Percentiles rank a stretch among this genome's conserved stretches.
phyloP scores from a whole-genome alignment of 306 rosid genomes.

The Rosa persica region DNA sequence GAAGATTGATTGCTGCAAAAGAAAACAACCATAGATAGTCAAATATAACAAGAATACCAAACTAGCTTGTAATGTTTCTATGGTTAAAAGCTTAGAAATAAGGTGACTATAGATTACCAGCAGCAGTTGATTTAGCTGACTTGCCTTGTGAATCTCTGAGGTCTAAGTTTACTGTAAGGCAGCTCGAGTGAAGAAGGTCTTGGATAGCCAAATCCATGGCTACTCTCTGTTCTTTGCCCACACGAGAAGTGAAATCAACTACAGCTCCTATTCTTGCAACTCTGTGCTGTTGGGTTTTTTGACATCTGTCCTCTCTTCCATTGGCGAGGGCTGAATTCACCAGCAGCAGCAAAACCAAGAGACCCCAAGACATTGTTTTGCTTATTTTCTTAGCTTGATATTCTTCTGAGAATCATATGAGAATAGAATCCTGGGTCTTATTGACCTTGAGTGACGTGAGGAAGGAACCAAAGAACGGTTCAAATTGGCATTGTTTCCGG shows the following conservation, averaged over 20 bases:
- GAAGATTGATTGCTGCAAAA: conserved; percentile 39
- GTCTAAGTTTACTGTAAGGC: conserved; percentile 21
- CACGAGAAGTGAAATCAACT: conserved; percentile 27
- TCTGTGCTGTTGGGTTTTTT: background rate
- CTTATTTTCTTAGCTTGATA: background rate
- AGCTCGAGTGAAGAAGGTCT: conserved; percentile 18
- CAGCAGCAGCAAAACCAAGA: conserved; percentile 10
- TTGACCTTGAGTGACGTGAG: conserved; percentile 4
- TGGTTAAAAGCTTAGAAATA: background rate
- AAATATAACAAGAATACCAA: background rate
- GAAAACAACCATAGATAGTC: background rate
- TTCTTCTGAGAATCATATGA: background rate
- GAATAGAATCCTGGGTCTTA: background rate
- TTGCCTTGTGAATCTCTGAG: conserved; percentile 23
- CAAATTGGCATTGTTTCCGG: background rate
- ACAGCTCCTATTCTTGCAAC: conserved; percentile 37
- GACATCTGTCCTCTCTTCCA: conserved; percentile 15
- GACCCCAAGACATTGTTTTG: background rate
- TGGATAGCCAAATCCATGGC: conserved; percentile 49
- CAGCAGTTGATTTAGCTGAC: conserved; percentile 28
- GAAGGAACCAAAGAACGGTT: background rate
- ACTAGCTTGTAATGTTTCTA: background rate
- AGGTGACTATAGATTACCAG: conserved; percentile 23
- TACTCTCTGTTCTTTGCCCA: conserved; percentile 42
- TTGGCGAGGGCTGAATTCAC: conserved; percentile 20